These are phyloP conservation scores for Zanthoxylum bungeanum DNA, from an alignment of 345 rosid genomes.

Conservation along the genomic window DNA sequence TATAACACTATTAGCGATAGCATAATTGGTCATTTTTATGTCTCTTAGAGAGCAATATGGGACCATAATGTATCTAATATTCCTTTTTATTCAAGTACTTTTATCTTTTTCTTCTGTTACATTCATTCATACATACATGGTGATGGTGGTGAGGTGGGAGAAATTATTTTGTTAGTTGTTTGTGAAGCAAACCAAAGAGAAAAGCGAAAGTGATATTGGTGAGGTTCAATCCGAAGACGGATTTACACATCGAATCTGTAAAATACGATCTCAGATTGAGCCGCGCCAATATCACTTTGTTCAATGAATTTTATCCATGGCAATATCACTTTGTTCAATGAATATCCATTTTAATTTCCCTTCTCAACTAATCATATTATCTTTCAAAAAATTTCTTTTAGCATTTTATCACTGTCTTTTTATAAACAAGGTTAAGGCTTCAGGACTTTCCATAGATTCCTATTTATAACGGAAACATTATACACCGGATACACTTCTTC, in stretches of 20 bases:
- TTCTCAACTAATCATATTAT: neutral
- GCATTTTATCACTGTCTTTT: neutral
- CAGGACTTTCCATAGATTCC: too few species aligned
- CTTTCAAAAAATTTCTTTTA: neutral
- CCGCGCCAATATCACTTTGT: constrained; percentile 99
- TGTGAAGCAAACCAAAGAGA: too few species aligned
- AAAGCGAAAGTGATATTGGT: constrained; percentile 83
- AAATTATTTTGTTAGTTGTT: constrained; percentile 15
- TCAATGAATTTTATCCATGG: too few species aligned
- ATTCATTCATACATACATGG: neutral
- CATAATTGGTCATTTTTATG: constrained; percentile 15
- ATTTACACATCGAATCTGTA: constrained; percentile 48
- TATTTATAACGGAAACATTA: too few species aligned
- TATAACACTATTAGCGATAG: constrained; percentile 22
- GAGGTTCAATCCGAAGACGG: constrained; percentile 96
- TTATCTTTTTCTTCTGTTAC: constrained; percentile 16
- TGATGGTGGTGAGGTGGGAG: too few species aligned
- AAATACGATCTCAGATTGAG: constrained; percentile 91
- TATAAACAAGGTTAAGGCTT: too few species aligned
- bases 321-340: constrained; percentile 30
- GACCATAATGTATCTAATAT: constrained; percentile 23
- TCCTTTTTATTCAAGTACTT: constrained; percentile 19
- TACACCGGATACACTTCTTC: too few species aligned
- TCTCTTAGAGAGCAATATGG: constrained; percentile 16
- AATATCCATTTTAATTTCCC: constrained; percentile 17